Evolutionary conservation across 257 asterid species (phyloP), one percentile per base, ranked within the genome.

Genomic region (Capsicum baccatum): DNA sequence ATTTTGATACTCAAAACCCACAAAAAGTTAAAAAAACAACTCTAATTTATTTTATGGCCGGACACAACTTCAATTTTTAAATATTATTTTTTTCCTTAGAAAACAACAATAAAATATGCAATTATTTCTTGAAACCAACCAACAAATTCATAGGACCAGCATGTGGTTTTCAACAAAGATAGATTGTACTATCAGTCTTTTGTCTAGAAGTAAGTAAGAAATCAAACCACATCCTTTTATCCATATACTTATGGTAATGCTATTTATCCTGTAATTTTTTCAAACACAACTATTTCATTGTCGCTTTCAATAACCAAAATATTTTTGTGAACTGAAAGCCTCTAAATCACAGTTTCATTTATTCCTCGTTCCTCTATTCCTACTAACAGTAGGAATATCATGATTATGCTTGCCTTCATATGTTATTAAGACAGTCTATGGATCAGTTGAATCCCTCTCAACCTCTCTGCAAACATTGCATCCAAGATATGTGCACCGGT

Each of bases 381-480:
- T 55, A 55, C 12, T 55, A 55, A 55, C 93, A 8, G 83, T 70
- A 0, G 98, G 99, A 89, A 92, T 87, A 58, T 91, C 97, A 64
- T 95, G 99, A 79, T 90, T 84, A 83, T 95, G 99, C 79, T 94
- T 94, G 66, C 99, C 98, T 85, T 95, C 98, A 9, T 95, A 95
- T 8, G 99, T 93, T 3, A 98, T 95, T 33, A 94, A 88, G 6
- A 95, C 99, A 6, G 94, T 88, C 87, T 95, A 93, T 52, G 97
- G 90, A 80, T 95, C 99, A 0, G 93, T 58, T n/a, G 99, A 90
- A 58, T 98, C 92, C 86, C 99, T 93, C 89, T 95, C 99, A 0
- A 95, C 97, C 52, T 95, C 98, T 87, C 94, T 95, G 26, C 99
- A 97, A 9, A 95, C 99, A 48, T 89, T 94, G 91, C 99, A 95